Evolutionary conservation across 192 early-diverging fungal species (phyloP), one percentile per base, ranked within the genome.

Genomic region (Cladochytrium replicatum): DNA sequence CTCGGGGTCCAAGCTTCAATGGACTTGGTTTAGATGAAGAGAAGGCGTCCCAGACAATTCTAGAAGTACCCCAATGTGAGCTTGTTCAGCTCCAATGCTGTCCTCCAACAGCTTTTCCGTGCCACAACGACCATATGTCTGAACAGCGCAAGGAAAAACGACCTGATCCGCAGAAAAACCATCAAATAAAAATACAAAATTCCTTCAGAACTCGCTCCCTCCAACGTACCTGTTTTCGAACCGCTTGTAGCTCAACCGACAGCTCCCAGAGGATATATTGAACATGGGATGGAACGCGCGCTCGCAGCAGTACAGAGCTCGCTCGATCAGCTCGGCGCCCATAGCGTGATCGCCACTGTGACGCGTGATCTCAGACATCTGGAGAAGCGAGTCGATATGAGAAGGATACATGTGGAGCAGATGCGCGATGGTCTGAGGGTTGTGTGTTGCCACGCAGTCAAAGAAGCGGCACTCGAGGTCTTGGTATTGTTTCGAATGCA

Each of bases 21-120:
- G 48, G 32, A 1, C 64, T 21, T 13, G 19, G 38, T 21, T 54
- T 8, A 29, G n/a, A 48, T 22, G 32, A 22, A 30, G 3, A 51
- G 25, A 49, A 19, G 2, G 2, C 17, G 24, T 53, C 15, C 17
- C 32, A 8, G 29, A n/a, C 31, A 4, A 46, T 29, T 29, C 19
- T 38, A 46, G 21, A 29, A 23, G 46, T 29, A 63, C 53, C 63
- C 61, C 50, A 77, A 56, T 29, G 88, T 66, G 7, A 86, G 64
- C 66, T 88, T 96, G 43, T 86, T 79, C 42, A 91, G 83, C 65
- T 93, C 93, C 53, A 91, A 83, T 17, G 85, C 80, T 19, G 93
- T 96, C 30, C 88, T 63, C 93, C 93, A 96, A 63, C 90, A 93
- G 9, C 93, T 91, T 41, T 85, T 71, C n/a, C 89, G 71, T 21